Evolutionary conservation across 2,329 filamentous ascomycete species (phyloP).

Genomic region (Tolypocladium amazonense): DNA sequence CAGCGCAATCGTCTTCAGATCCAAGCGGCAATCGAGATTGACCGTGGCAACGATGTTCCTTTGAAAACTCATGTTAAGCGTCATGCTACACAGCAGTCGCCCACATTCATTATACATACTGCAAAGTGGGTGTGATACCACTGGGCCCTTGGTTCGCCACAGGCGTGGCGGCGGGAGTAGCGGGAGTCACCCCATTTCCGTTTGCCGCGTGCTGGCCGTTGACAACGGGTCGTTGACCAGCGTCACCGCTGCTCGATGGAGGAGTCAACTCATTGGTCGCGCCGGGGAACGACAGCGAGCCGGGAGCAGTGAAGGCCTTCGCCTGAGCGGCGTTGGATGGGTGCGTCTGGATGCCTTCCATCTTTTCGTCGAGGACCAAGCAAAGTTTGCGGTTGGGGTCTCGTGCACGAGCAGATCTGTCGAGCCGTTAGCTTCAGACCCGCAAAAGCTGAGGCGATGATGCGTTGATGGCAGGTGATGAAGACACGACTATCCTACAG

Average conservation of each 20-base stretch:
- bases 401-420: conserved; percentile 22
- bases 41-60: conserved; percentile 99
- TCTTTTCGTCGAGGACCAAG: conserved; percentile 31
- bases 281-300: conserved; percentile 85
- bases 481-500: neutral
- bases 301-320: conserved; percentile 87
- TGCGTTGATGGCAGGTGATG: neutral
- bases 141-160: conserved; percentile 72
- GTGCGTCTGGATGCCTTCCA: conserved; percentile 88
- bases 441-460: no score
- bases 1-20: conserved; percentile 96
- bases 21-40: conserved; percentile 93
- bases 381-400: conserved; percentile 4
- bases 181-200: conserved; percentile 74
- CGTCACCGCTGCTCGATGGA: conserved; percentile 60
- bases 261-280: conserved; percentile 75
- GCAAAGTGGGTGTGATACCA: conserved; percentile 85
- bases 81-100: conserved; percentile 25
- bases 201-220: conserved; percentile 48
- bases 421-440: conserved; percentile 1
- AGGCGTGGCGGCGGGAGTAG: conserved; percentile 86
- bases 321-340: conserved; percentile 86
- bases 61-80: conserved; percentile 42
- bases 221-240: conserved; percentile 19
- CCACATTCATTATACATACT: conserved; percentile 64